A percentile compares a stretch with the other conserved stretches of the same genome.
Evolutionary conservation across 202 grass and related monocot genomes (phyloP).

Genomic region (Zoysia matrella): DNA sequence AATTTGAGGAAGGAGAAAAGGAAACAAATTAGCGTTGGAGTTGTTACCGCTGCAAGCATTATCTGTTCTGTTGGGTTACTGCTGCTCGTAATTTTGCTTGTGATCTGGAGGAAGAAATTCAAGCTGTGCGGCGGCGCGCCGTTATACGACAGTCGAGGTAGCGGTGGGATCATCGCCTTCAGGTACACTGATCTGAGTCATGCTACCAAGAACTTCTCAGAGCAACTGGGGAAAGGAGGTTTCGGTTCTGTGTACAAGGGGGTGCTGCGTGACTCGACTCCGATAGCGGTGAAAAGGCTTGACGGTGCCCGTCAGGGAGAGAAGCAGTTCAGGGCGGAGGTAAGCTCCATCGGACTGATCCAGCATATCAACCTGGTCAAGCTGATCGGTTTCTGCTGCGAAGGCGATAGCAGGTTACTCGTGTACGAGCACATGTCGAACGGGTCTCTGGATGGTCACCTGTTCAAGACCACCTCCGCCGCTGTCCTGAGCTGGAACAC

Average conservation of each 20-base stretch:
- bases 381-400: slow-evolving; percentile 49
- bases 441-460: slow-evolving; percentile 44
- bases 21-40: slow-evolving; percentile 6
- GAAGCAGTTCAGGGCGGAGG: slow-evolving; percentile 49
- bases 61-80: slow-evolving; percentile 17
- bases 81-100: slow-evolving; percentile 19
- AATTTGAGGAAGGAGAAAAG: slow-evolving; percentile 9
- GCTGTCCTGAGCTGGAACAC: slow-evolving; percentile 21
- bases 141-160: neutral
- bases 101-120: slow-evolving; percentile 28
- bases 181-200: slow-evolving; percentile 39
- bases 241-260: slow-evolving; percentile 51
- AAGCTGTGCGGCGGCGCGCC: slow-evolving; percentile 12
- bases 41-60: slow-evolving; percentile 36
- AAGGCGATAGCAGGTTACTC: slow-evolving; percentile 41
- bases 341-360: slow-evolving; percentile 45
- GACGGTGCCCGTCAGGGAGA: slow-evolving; percentile 36
- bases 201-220: slow-evolving; percentile 49
- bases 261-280: slow-evolving; percentile 33
- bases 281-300: slow-evolving; percentile 53
- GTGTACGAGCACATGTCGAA: slow-evolving; percentile 48
- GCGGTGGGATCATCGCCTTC: slow-evolving; percentile 36
- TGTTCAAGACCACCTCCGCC: slow-evolving; percentile 26
- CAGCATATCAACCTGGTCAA: slow-evolving; percentile 50
- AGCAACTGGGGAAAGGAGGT: slow-evolving; percentile 46